Conservation (phyloP, 768 basidiomycete species). For the Daedaleopsis nitida region DNA sequence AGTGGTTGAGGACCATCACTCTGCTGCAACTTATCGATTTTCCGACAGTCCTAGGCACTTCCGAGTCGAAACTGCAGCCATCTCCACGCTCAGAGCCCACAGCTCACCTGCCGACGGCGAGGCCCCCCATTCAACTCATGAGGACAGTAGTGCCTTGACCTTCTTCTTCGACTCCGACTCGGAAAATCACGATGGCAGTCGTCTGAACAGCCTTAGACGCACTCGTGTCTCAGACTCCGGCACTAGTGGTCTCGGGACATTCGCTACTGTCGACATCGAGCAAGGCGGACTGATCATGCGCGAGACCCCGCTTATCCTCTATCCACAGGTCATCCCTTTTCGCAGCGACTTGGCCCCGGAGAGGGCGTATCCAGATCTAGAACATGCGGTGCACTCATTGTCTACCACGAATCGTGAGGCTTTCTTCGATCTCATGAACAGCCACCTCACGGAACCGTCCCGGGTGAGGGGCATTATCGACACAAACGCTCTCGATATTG, state of each 20-base stretch:
- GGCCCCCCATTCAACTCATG: too few species aligned
- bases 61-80: too few species aligned
- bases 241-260: not conserved
- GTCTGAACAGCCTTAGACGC: too few species aligned
- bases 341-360: not conserved
- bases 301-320: slow-evolving; percentile 9
- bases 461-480: slow-evolving; percentile 8
- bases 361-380: slow-evolving; percentile 3
- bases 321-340: slow-evolving; percentile 10
- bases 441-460: not conserved
- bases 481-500: slow-evolving; percentile 10
- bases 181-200: not conserved
- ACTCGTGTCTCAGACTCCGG: not conserved
- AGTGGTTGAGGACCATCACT: too few species aligned
- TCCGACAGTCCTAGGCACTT: too few species aligned
- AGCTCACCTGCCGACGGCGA: too few species aligned
- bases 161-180: not conserved
- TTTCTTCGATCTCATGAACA: slow-evolving; percentile 3
- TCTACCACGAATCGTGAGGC: not conserved
- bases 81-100: too few species aligned
- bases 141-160: too few species aligned
- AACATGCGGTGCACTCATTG: not conserved
- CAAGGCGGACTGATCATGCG: slow-evolving; percentile 5
- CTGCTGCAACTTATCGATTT: too few species aligned
- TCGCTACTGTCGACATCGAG: not conserved